Percentiles rank a stretch among this genome's conserved stretches.
Evolutionary conservation across 257 asterid genomes (phyloP).

Genomic region (Rauvolfia tetraphylla): DNA sequence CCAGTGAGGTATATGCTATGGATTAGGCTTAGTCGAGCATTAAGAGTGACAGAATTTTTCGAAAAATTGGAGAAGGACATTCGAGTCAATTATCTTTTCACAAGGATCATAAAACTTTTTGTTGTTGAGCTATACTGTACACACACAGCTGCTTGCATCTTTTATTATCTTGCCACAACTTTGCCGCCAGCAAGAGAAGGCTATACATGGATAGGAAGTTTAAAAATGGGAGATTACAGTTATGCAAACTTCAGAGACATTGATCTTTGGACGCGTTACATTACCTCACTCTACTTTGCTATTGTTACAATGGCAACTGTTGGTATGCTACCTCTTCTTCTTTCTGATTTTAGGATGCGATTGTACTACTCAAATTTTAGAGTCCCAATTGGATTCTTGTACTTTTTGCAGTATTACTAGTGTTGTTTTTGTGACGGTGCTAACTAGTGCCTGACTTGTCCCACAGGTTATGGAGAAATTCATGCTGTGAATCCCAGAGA

Average conservation of each 20-base stretch:
- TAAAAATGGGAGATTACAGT: constrained; percentile 55
- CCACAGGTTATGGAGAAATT: constrained; percentile 66
- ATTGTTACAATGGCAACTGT: constrained; percentile 80
- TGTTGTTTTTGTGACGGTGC: background rate
- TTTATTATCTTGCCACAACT: constrained; percentile 74
- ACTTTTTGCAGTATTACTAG: background rate
- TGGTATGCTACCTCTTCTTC: constrained; percentile 33
- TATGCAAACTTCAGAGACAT: constrained; percentile 56
- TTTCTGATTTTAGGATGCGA: background rate
- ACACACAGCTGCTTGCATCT: constrained; percentile 75
- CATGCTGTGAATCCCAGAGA: constrained; percentile 68
- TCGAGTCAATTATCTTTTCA: constrained; percentile 62
- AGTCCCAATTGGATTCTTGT: background rate
- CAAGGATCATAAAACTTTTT: constrained; percentile 60
- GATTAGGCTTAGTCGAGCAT: constrained; percentile 67
- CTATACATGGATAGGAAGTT: constrained; percentile 75
- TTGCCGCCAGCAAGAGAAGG: constrained; percentile 68
- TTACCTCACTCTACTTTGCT: constrained; percentile 64
- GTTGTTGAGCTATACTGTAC: constrained; percentile 75
- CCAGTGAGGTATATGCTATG: constrained; percentile 57
- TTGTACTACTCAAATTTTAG: background rate
- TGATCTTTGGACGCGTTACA: constrained; percentile 72
- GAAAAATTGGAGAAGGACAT: constrained; percentile 61
- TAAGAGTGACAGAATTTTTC: constrained; percentile 54
- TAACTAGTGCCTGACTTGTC: background rate